Percentiles rank a stretch among this genome's conserved stretches.
Evolutionary conservation across 2,329 filamentous ascomycete species (phyloP).

Genomic region (Beauveria varroae): DNA sequence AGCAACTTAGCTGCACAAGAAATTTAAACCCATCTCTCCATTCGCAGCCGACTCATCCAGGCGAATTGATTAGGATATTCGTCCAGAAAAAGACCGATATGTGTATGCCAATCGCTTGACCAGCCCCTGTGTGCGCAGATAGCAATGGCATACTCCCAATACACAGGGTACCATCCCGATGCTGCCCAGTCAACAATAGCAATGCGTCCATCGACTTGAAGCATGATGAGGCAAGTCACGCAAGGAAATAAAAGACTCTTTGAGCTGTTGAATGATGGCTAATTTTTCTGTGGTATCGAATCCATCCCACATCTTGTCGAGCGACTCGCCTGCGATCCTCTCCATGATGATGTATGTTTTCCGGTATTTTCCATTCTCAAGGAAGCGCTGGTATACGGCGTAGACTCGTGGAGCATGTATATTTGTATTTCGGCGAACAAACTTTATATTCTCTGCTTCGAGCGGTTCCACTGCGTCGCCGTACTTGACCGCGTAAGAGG

Average conservation of each 20-base stretch:
- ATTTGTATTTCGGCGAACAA: constrained; percentile 1
- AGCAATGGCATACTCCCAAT: constrained; percentile 8
- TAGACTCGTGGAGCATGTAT: constrained; percentile 12
- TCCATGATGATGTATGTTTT: constrained; percentile 16
- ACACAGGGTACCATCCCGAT: constrained; percentile 4
- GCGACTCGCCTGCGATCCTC: constrained; percentile 7
- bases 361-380: neutral
- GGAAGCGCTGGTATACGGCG: constrained; percentile 8
- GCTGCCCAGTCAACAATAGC: constrained; percentile 5
- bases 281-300: neutral
- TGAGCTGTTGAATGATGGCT: constrained; percentile 1
- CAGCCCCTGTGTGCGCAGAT: neutral
- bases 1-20: too few relatives aligned
- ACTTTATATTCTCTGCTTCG: constrained; percentile 12
- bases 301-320: constrained; percentile 11
- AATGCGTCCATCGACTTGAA: neutral
- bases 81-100: constrained; percentile 3
- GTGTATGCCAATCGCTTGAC: constrained; percentile 3
- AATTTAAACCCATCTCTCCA: constrained; percentile 2
- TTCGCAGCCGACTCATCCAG: constrained; percentile 4
- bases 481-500: constrained; percentile 11
- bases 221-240: constrained; percentile 6
- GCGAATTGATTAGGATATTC: constrained; percentile 2
- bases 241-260: constrained; percentile 6
- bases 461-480: constrained; percentile 9